A percentile compares a stretch with the other conserved stretches of the same genome.
Evolutionary conservation across 306 rosid species (phyloP).

Genomic region (Casuarina glauca): DNA sequence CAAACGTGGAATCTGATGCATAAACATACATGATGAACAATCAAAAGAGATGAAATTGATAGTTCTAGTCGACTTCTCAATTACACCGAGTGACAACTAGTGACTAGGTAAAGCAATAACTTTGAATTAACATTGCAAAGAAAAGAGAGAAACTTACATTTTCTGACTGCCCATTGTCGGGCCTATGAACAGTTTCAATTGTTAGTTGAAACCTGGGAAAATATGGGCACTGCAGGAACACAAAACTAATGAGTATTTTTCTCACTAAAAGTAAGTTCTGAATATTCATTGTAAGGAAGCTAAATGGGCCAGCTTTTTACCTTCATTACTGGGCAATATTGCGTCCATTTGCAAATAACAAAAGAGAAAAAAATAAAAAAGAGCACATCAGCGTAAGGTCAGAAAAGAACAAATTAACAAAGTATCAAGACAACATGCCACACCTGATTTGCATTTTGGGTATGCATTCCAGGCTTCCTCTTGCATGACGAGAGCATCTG

Average conservation of each 20-base stretch:
- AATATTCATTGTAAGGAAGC: constrained; percentile 1
- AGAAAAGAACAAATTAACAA: not conserved
- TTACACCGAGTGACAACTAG: not conserved
- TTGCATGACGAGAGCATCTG: constrained; percentile 47
- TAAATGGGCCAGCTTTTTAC: constrained; percentile 16
- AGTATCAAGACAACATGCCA: constrained; percentile 1
- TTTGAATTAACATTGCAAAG: not conserved
- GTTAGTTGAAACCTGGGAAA: constrained; percentile 45
- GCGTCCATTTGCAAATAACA: constrained; percentile 20
- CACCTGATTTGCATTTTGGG: constrained; percentile 57
- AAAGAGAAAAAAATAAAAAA: not conserved
- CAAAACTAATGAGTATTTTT: constrained; percentile 9
- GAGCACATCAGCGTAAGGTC: constrained; percentile 13
- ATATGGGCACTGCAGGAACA: constrained; percentile 47
- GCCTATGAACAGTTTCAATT: constrained; percentile 39
- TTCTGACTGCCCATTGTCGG: constrained; percentile 46
- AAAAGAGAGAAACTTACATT: constrained; percentile 35
- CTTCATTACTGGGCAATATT: constrained; percentile 36
- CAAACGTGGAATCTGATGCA: not conserved
- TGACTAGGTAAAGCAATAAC: not conserved
- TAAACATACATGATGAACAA: not conserved
- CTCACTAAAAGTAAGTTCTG: not conserved
- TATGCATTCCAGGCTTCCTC: constrained; percentile 58
- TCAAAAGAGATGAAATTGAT: not conserved
- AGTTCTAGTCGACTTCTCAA: not conserved